Percentiles rank a stretch among this genome's conserved stretches.
phyloP scores from a whole-genome alignment of 1,284 basidiomycete genomes.

The Taiwanofungus camphoratus region DNA sequence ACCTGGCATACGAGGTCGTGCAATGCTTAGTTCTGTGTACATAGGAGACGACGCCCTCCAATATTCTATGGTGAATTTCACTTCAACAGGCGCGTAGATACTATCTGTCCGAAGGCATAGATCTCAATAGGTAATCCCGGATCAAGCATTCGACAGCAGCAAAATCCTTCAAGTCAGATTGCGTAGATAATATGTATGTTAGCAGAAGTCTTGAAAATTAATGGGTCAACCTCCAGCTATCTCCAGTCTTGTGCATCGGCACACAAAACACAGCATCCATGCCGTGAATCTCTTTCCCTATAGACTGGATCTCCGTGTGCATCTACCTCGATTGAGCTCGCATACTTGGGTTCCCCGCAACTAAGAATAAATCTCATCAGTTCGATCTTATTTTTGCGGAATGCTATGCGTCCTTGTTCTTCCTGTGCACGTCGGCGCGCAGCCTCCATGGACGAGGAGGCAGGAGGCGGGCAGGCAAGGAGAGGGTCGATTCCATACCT shows the following conservation, averaged over 20 bases:
- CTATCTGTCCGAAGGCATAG: too few relatives aligned
- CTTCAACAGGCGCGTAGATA: too few relatives aligned
- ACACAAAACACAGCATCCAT: conserved; percentile 7
- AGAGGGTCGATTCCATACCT: conserved; percentile 5
- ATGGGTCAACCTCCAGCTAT: conserved; percentile 3
- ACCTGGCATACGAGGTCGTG: too few relatives aligned
- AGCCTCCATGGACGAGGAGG: neutral
- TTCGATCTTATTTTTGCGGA: neutral
- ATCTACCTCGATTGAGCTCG: neutral
- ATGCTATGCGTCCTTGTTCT: neutral
- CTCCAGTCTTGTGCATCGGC: conserved; percentile 1
- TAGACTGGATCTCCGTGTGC: neutral
- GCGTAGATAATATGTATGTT: too few relatives aligned
- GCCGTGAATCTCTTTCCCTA: conserved; percentile 3
- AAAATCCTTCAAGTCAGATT: too few relatives aligned
- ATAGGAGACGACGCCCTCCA: too few relatives aligned
- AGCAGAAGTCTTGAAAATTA: too few relatives aligned
- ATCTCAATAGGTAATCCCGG: too few relatives aligned
- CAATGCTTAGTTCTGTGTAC: too few relatives aligned
- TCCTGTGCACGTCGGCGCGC: neutral
- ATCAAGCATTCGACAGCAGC: too few relatives aligned
- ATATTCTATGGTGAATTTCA: too few relatives aligned
- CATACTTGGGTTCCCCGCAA: neutral
- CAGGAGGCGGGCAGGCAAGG: neutral
- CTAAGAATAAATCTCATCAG: neutral